Evolutionary conservation across 2,329 filamentous ascomycete species (phyloP).

Genomic region (Trichophyton mentagrophytes): DNA sequence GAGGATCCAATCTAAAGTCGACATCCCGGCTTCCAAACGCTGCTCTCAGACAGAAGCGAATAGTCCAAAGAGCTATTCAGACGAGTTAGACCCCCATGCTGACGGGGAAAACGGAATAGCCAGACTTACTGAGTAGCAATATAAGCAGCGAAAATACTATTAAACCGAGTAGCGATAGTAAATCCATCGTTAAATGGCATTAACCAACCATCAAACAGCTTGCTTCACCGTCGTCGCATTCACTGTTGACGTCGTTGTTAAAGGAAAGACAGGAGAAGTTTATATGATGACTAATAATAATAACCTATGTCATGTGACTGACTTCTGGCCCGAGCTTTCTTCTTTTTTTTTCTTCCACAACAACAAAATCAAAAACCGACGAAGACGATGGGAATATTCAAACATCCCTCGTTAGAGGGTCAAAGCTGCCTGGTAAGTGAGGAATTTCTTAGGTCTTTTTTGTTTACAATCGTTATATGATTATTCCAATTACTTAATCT

Average conservation of each 20-base stretch:
- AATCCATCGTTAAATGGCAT: not conserved
- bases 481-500: conserved; percentile 54
- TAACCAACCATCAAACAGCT: not conserved
- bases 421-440: conserved; percentile 18
- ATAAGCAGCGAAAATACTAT: conserved; percentile 1
- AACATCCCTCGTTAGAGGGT: not conserved
- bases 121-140: conserved; percentile 6
- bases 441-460: conserved; percentile 12
- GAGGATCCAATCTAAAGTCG: conserved; percentile 32
- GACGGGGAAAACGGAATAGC: not conserved
- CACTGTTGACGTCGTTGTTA: not conserved
- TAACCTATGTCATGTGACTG: not conserved
- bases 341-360: not conserved
- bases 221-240: not conserved
- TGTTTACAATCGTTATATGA: conserved; percentile 39
- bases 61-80: conserved; percentile 35
- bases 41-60: conserved; percentile 45
- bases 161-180: conserved; percentile 6
- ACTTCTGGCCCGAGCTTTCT: not conserved
- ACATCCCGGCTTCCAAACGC: conserved; percentile 38
- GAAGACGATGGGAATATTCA: not conserved
- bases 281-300: not conserved
- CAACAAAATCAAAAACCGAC: not conserved
- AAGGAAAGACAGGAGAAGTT: not conserved
- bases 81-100: conserved; percentile 15